A percentile compares a stretch with the other conserved stretches of the same genome.
phyloP scores from a whole-genome alignment of 2,329 filamentous ascomycete genomes.

The Epicoccum nigrum region DNA sequence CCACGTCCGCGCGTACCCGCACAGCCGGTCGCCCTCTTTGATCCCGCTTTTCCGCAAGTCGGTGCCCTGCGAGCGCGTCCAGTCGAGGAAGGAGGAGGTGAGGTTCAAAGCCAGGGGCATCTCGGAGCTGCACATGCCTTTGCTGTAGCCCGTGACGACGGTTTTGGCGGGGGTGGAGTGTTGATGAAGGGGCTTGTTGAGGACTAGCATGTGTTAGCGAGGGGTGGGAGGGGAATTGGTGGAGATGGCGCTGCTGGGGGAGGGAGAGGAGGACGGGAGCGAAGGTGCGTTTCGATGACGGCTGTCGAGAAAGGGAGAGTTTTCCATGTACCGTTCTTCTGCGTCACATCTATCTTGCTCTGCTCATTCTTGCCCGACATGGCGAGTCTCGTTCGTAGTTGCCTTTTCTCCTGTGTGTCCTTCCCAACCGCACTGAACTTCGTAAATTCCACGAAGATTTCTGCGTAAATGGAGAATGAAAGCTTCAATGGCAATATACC shows the following conservation, averaged over 20 bases:
- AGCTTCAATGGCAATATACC: background rate
- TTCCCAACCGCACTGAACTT: too few relatives aligned
- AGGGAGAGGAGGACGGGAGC: too few relatives aligned
- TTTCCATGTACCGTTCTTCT: slow-evolving; percentile 31
- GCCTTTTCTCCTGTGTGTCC: too few relatives aligned
- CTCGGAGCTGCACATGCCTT: slow-evolving; percentile 27
- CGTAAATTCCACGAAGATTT: background rate
- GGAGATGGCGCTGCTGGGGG: too few relatives aligned
- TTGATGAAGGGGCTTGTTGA: slow-evolving; percentile 35
- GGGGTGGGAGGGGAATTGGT: too few relatives aligned
- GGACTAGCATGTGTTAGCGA: too few relatives aligned
- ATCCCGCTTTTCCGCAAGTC: slow-evolving; percentile 62
- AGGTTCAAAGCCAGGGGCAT: slow-evolving; percentile 60
- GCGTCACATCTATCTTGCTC: slow-evolving; percentile 33
- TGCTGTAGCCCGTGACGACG: slow-evolving; percentile 10
- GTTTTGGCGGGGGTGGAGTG: slow-evolving; percentile 19
- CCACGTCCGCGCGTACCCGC: slow-evolving; percentile 63
- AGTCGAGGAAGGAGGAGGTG: slow-evolving; percentile 66
- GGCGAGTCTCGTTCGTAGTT: too few relatives aligned
- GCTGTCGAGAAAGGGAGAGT: too few relatives aligned
- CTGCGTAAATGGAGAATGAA: background rate
- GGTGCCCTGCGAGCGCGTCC: slow-evolving; percentile 61
- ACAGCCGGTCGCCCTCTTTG: slow-evolving; percentile 63
- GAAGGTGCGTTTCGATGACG: too few relatives aligned
- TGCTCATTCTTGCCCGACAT: slow-evolving; percentile 21